phyloP scores from a whole-genome alignment of 345 rosid species.

The Ceriops tagal region DNA sequence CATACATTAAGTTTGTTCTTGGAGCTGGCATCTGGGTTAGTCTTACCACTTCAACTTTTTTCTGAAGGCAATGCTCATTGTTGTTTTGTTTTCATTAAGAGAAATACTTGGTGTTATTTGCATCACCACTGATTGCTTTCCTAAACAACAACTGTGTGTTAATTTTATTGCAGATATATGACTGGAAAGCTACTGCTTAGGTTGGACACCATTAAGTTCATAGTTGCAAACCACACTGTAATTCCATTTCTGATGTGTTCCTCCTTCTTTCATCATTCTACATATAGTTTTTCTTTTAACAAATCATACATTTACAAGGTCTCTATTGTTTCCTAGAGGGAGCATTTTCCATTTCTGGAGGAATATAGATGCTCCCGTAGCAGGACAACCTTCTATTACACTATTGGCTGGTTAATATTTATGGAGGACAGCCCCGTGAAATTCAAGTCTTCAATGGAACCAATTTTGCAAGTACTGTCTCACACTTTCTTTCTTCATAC shows the following conservation, averaged over 20 bases:
- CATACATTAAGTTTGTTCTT: conserved; percentile 90
- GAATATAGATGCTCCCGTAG: conserved; percentile 91
- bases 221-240: conserved; percentile 95
- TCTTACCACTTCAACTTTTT: conserved; percentile 24
- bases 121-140: not conserved
- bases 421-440: conserved; percentile 96
- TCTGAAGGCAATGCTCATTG: conserved; percentile 1
- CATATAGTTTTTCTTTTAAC: conserved; percentile 14
- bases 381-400: conserved; percentile 93
- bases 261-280: conserved; percentile 14
- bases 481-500: conserved; percentile 10
- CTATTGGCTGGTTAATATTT: conserved; percentile 93
- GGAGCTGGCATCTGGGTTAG: conserved; percentile 96
- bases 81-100: not conserved
- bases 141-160: conserved; percentile 1
- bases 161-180: conserved; percentile 64
- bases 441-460: conserved; percentile 97
- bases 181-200: conserved; percentile 95
- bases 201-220: conserved; percentile 85
- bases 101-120: not conserved
- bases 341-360: conserved; percentile 90
- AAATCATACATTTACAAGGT: conserved; percentile 1
- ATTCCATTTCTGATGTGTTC: conserved; percentile 21
- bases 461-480: conserved; percentile 63
- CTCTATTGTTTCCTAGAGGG: conserved; percentile 54